Base-by-base conservation (phyloP, 2,329 filamentous ascomycete genomes). In the Podosphaera xanthii region DNA sequence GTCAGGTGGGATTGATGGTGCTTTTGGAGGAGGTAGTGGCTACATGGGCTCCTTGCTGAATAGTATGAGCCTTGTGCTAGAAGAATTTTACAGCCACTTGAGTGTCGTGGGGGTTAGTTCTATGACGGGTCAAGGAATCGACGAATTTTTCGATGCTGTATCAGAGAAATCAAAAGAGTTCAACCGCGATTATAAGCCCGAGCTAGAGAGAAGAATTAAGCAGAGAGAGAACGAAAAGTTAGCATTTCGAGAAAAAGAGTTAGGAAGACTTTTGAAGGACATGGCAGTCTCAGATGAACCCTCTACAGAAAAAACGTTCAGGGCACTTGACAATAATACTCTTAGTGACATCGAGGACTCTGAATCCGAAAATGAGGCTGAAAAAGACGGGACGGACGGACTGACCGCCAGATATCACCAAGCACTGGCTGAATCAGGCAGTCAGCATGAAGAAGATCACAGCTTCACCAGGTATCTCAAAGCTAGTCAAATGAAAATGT, bases 11-110 rank as follows among this genome's bases (percentile, higher is more conserved):
- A 76, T 78, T 35, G 88, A 89, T 64, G 83, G 73, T 14, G 74
- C 77, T 49, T 79, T 78, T 6, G 70, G 77, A 60, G 80, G 83
- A 4, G 89, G 89, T 9, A 92, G 84, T 65, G 92, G 92, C 12
- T 98, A 98, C 73, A 97, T 98, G 92, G 85, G 87, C 59, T 94
- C 86, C 64, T 73, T 97, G 59, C 77, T 98, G 58, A 97, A 96
- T 76, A 95, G 88, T 68, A 98, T 98, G 92, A 95, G 88, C 68
- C 75, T 97, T 62, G 88, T 98, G 78, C 76, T 98, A 40, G 92
- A 98, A 67, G 92, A 98, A 70, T 98, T 98, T 69, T 98, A 98
- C 71, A 83, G 87, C 46, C 89, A 97, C 68, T 75, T 98, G 40
- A 94, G 82, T 67, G 87, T 98, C 7, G 91, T 98, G 0, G 89